Conservation (phyloP, 1,284 basidiomycete species). For the Apiotrichum gamsii region DNA sequence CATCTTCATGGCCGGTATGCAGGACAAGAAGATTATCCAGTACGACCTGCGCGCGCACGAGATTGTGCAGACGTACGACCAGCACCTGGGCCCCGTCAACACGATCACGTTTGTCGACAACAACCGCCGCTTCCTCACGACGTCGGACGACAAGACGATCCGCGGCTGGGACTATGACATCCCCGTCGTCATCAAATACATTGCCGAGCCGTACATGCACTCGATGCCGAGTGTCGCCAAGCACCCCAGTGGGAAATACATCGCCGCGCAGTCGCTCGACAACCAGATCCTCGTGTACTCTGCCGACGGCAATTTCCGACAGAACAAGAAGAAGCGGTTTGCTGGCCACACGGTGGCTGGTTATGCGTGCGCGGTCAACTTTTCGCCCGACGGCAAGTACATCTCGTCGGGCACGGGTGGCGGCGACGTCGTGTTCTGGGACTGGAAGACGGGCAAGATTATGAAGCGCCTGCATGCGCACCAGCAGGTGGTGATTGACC, state of each 20-base stretch:
- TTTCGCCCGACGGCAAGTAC: slow-evolving; percentile 94
- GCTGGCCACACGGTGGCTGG: slow-evolving; percentile 94
- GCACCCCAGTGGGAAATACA: slow-evolving; percentile 91
- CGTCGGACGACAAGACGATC: slow-evolving; percentile 98
- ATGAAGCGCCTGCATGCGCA: slow-evolving; percentile 84
- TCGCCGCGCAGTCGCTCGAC: slow-evolving; percentile 94
- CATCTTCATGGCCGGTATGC: slow-evolving; percentile 96
- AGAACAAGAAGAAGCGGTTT: slow-evolving; percentile 96
- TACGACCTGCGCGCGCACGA: slow-evolving; percentile 90
- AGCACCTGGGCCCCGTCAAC: slow-evolving; percentile 96
- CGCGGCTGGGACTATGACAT: slow-evolving; percentile 98
- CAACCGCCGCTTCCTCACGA: slow-evolving; percentile 93
- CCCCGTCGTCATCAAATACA: slow-evolving; percentile 98
- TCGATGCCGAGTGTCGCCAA: slow-evolving; percentile 96
- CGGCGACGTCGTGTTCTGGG: slow-evolving; percentile 97
- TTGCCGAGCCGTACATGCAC: slow-evolving; percentile 99
- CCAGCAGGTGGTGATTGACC: slow-evolving; percentile 89
- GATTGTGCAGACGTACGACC: slow-evolving; percentile 96
- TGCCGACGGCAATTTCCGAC: slow-evolving; percentile 86
- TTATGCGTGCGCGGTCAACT: slow-evolving; percentile 92
- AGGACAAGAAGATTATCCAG: slow-evolving; percentile 98
- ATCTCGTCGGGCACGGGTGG: slow-evolving; percentile 91
- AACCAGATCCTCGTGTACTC: slow-evolving; percentile 97
- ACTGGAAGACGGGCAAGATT: slow-evolving; percentile 96
- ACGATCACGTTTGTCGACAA: slow-evolving; percentile 97